Base-by-base conservation (phyloP, 352 stramenopile genomes). In the Globisporangium cystogenes region DNA sequence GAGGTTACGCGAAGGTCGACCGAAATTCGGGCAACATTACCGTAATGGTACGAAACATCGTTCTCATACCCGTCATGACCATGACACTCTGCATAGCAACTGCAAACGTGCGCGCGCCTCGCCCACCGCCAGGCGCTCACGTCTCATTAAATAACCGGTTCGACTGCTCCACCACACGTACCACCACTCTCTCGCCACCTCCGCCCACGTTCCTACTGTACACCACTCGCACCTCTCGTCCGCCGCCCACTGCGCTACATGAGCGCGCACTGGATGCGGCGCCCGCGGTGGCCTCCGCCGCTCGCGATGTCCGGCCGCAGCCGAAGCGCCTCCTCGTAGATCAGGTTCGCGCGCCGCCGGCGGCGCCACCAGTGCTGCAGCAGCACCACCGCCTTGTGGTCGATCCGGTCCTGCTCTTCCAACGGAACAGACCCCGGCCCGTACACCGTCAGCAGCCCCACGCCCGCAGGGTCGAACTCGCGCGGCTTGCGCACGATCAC, bases 321-420 rank as follows among this genome's bases (percentile, higher is more conserved):
- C 1, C 79, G 74, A 23, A 85, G 59, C 11, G 81, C 83, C 52
- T 90, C 79, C 7, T 71, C 70, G 41, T 79, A 68, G 39, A 92
- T 57, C 24, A 85, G 57, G 10, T 73, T 71, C 7, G 82, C 83
- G 48, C 76, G 77, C 37, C 75, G 80, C 36, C 75, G 76, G 5
- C 84, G 76, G 16, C 84, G 78, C 84, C 84, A 95, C 84, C 84
- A 95, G 16, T 91, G 70, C 53, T 95, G 84, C 31, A 95, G 39
- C 26, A 92, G 42, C 16, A 95, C 67, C 21, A 89, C 80, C 0
- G 85, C 82, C 43, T 82, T 80, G 52, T 88, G 75, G 52, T 95
- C 82, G 55, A 95, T 93, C 23, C 79, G 82, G 40, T 90, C 78
- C 63, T 95, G 85, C 50, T 95, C 82, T 77, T 95, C 85, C 62